Evolutionary conservation across 1,284 basidiomycete species (phyloP).

Genomic region (Marasmius oreades): DNA sequence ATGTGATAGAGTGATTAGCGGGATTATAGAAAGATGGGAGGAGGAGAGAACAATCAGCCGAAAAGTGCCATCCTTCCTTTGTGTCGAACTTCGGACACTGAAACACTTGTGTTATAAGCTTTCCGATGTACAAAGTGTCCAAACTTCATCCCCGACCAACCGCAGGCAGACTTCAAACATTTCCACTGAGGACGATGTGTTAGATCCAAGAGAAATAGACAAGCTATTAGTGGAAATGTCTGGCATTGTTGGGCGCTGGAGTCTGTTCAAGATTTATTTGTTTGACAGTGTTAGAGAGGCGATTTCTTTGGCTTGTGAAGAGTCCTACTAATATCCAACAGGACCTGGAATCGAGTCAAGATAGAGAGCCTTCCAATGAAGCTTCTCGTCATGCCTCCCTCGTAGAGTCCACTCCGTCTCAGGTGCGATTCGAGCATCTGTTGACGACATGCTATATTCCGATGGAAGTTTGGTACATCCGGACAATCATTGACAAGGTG

Average conservation of each 20-base stretch:
- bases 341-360: not conserved
- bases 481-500: constrained; percentile 87
- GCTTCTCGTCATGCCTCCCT: constrained; percentile 11
- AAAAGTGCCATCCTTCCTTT: constrained; percentile 45
- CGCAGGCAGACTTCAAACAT: constrained; percentile 34
- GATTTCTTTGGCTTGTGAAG: constrained; percentile 13
- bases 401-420: constrained; percentile 53
- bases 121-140: constrained; percentile 40
- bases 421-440: constrained; percentile 64
- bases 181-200: constrained; percentile 53
- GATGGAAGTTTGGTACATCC: constrained; percentile 89
- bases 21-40: constrained; percentile 83
- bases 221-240: constrained; percentile 83
- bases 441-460: constrained; percentile 80
- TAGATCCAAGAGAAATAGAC: constrained; percentile 90
- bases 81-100: constrained; percentile 3
- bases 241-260: constrained; percentile 90
- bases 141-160: constrained; percentile 29
- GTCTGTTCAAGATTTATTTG: constrained; percentile 86
- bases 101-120: constrained; percentile 33
- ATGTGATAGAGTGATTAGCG: constrained; percentile 80
- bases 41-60: constrained; percentile 78
- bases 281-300: constrained; percentile 64
- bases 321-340: not conserved
- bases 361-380: not conserved